A percentile compares a stretch with the other conserved stretches of the same genome.
phyloP scores from a whole-genome alignment of 169 alveolate species.

The Plasmodium vinckei region DNA sequence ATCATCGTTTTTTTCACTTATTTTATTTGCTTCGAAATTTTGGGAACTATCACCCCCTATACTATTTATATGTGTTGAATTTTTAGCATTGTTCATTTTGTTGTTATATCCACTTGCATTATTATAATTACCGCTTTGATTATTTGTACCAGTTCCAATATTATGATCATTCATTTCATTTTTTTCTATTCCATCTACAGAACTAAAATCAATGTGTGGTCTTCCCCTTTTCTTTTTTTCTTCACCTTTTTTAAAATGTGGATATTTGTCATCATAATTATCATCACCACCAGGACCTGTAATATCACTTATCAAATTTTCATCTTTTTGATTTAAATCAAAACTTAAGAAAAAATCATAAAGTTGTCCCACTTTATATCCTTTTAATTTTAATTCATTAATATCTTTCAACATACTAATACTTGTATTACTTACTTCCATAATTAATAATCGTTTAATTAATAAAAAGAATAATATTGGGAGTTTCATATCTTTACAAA shows the following conservation, averaged over 20 bases:
- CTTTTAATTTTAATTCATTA: conserved; percentile 79
- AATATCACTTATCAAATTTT: conserved; percentile 8
- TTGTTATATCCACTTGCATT: too few species aligned
- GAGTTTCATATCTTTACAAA: conserved; percentile 81
- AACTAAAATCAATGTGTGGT: conserved; percentile 14
- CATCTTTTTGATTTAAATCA: conserved; percentile 65
- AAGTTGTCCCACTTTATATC: conserved; percentile 80
- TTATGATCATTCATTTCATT: conserved; percentile 8
- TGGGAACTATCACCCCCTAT: too few species aligned
- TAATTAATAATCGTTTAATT: conserved; percentile 77
- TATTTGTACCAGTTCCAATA: not conserved
- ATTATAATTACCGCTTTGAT: not conserved
- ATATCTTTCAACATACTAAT: conserved; percentile 73
- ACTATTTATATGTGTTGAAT: too few species aligned
- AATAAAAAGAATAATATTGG: conserved; percentile 81
- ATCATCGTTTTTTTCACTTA: too few species aligned
- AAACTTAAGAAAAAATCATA: conserved; percentile 82
- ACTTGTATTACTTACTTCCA: conserved; percentile 74
- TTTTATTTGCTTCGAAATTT: too few species aligned
- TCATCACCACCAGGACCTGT: too few species aligned
- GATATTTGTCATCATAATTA: not conserved
- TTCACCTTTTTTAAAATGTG: conserved; percentile 25
- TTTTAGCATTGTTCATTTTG: too few species aligned
- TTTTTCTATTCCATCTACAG: not conserved
- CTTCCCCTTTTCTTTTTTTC: conserved; percentile 37